These are phyloP conservation scores for Euphrasia confusa DNA, from an alignment of 257 asterid species.

Conservation along the genomic window DNA sequence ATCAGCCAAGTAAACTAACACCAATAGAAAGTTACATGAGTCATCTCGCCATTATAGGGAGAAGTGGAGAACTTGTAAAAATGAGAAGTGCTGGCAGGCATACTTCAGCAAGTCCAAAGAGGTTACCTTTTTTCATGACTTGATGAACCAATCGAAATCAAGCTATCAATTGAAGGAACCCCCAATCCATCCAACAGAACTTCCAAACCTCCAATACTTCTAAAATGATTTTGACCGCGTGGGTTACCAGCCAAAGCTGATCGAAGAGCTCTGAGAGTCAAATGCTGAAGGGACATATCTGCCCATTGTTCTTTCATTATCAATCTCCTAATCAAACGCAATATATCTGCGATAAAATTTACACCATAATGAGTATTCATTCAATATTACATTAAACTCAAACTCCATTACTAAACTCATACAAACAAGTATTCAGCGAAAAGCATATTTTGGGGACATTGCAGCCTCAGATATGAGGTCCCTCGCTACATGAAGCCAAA, in stretches of 20 bases:
- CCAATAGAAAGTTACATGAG: background rate
- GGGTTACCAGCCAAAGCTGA: constrained; percentile 79
- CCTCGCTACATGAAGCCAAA: background rate
- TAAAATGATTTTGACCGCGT: constrained; percentile 98
- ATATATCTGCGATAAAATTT: constrained; percentile 54
- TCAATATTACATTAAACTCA: constrained; percentile 21
- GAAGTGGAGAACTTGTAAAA: constrained; percentile 10
- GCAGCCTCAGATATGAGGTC: background rate
- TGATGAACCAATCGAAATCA: constrained; percentile 43
- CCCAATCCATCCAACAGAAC: constrained; percentile 95
- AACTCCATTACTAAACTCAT: constrained; percentile 13
- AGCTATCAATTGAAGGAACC: constrained; percentile 54
- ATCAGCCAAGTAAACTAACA: constrained; percentile 17
- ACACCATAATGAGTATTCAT: constrained; percentile 22
- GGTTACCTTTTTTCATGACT: constrained; percentile 45
- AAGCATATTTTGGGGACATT: background rate
- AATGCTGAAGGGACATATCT: constrained; percentile 68
- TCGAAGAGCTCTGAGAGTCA: constrained; percentile 80
- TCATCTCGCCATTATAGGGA: constrained; percentile 14
- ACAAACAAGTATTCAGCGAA: constrained; percentile 4
- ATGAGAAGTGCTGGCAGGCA: constrained; percentile 16
- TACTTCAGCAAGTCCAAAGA: constrained; percentile 26
- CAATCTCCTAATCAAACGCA: constrained; percentile 89
- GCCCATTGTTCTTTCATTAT: constrained; percentile 84
- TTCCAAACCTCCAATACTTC: constrained; percentile 98